Evolutionary conservation across 805 yeast species (phyloP), one percentile per base, ranked within the genome.

Genomic region (Saturnispora sanitii): DNA sequence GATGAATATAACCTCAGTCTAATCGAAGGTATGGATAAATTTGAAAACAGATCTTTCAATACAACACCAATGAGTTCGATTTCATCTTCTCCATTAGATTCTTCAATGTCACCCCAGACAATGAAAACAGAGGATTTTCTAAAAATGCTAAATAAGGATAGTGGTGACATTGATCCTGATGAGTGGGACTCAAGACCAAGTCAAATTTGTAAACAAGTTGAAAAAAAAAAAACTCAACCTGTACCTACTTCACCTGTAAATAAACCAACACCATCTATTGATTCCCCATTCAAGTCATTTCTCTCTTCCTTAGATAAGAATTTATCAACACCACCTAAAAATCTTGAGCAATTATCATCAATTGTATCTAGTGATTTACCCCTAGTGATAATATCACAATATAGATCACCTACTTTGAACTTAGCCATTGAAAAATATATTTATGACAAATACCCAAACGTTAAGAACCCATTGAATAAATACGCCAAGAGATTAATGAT

Each of bases 381-480:
- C 4, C 60, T 78, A 16, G 64, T 79, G 1, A 66, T 84, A 26
- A 55, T 79, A 1, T 76, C 95, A 0, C 61, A 61, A 20, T 64
- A 81, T 9, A 55, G 62, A 2, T 71, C 82, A 49, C 97, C 97
- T 2, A 77, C 67, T 51, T 50, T 75, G 38, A 92, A 92, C 54
- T 64, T 92, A 13, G 86, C 96, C 1, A 51, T 87, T 4, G 99
- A 92, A 51, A 82, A 83, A 49, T 81, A 73, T 52, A 64, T 92
- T 1, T 92, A 83, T 57, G 68, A 70, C 40, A 58, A 69, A 16
- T 75, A 82, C 61, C 88, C 88, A 1, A 44, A 64, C 33, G 54
- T 59, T 0, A 56, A 57, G 7, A 44, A 50, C 9, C 43, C 49
- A 15, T n/a, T 44, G 4, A 33, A 42, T n/a, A 37, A 45, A 13